These are phyloP conservation scores for Hygrophorus russula DNA, from an alignment of 768 basidiomycete species.

Conservation along the genomic window DNA sequence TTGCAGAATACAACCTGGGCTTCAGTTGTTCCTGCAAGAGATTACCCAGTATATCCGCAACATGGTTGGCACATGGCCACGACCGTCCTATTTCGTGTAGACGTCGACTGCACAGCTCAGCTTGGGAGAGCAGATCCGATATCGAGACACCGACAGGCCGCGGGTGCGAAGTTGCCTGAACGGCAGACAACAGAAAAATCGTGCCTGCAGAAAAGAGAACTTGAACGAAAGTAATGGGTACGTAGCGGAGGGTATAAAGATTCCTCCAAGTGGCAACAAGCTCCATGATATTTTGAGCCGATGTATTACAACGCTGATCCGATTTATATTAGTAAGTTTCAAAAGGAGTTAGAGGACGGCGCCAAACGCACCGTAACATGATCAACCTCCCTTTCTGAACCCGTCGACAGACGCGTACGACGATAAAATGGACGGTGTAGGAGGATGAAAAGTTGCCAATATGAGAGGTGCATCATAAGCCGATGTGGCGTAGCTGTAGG, in stretches of 20 bases:
- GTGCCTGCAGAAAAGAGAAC: slow-evolving; percentile 50
- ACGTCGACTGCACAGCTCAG: slow-evolving; percentile 36
- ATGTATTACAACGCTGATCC: slow-evolving; percentile 36
- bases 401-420: slow-evolving; percentile 26
- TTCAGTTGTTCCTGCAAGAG: slow-evolving; percentile 32
- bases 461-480: slow-evolving; percentile 43
- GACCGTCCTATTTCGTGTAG: slow-evolving; percentile 42
- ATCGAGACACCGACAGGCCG: slow-evolving; percentile 38
- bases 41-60: slow-evolving; percentile 33
- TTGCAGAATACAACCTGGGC: slow-evolving; percentile 21
- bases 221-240: slow-evolving; percentile 48
- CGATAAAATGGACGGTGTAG: slow-evolving; percentile 48
- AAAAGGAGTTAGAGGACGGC: background rate
- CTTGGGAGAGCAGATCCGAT: slow-evolving; percentile 28
- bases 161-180: slow-evolving; percentile 37
- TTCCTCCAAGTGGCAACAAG: slow-evolving; percentile 35
- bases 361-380: slow-evolving; percentile 35
- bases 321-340: background rate
- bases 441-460: slow-evolving; percentile 50
- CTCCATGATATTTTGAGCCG: slow-evolving; percentile 47
- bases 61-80: slow-evolving; percentile 42
- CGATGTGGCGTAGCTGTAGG: slow-evolving; percentile 40
- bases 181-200: slow-evolving; percentile 41
- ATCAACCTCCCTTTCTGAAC: slow-evolving; percentile 29
- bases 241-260: slow-evolving; percentile 45